Base-by-base conservation (phyloP, 768 basidiomycete genomes). In the Rhizopogon salebrosus region DNA sequence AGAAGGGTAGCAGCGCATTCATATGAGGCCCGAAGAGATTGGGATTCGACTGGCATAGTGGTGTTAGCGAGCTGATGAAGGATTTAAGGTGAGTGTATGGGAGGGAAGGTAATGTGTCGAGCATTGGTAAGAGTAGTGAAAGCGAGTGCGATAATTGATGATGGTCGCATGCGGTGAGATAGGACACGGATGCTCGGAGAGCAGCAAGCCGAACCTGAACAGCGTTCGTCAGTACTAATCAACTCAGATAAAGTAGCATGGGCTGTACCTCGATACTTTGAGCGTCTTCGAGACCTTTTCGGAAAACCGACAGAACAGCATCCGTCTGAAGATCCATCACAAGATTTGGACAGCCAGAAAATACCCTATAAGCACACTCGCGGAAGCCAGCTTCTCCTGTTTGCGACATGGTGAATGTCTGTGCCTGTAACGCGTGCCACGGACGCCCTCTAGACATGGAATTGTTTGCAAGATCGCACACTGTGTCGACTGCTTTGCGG, bases 351-450 rank as follows among this genome's bases (percentile, higher is more conserved):
- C 84, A 84, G 3, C 84, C 85, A 0, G 87, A 78, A 63, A 90
- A 88, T 0, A 91, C 78, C 31, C 83, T 70, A 63, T 78, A 92
- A 2, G 89, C 87, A 57, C 76, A 80, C 59, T 86, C 83, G 23
- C 82, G 70, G 57, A 79, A 62, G 4, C 69, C 69, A 23, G 65
- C 57, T 37, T 56, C 60, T n/a, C 59, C 49, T 26, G 54, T 45
- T 35, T 68, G 60, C 5, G 79, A 75, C 85, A 89, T 87, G 41
- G 69, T 74, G 60, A 91, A 91, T 0, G 77, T 75, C 50, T 85
- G 85, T 0, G 79, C 80, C 62, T 91, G 89, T 1, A 92, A 72
- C 2, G 84, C 85, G 62, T 89, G 88, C 89, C 89, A 92, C 2
- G 88, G 89, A 8, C 87, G 69, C 1, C 89, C 90, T 2, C 88